Evolutionary conservation across 768 basidiomycete genomes (phyloP).

Genomic region (Mrakia blollopis): DNA sequence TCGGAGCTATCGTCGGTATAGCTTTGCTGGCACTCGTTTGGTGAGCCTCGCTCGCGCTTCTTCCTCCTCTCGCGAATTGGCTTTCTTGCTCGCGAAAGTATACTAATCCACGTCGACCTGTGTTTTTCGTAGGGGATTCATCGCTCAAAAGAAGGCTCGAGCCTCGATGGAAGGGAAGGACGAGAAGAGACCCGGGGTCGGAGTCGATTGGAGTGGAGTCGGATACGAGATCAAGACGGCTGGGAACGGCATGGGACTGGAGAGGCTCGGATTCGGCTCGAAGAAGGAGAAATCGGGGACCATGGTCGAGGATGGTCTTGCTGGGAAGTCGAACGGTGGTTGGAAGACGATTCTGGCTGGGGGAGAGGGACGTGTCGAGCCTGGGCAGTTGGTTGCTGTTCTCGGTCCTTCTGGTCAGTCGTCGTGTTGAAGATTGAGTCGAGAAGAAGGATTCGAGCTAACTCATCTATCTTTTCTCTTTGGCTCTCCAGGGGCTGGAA

Average conservation of each 20-base stretch:
- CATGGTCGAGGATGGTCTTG: not conserved
- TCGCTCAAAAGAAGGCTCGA: slow-evolving; percentile 44
- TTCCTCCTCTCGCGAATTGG: no score
- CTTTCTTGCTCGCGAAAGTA: no score
- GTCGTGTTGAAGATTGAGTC: no score
- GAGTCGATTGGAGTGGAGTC: slow-evolving; percentile 64
- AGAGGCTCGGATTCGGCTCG: not conserved
- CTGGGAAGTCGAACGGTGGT: slow-evolving; percentile 32
- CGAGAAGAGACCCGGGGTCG: slow-evolving; percentile 52
- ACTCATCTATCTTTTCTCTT: not conserved
- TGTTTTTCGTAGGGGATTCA: no score
- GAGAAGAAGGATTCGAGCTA: no score
- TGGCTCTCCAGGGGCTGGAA: slow-evolving; percentile 64
- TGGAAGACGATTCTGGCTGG: slow-evolving; percentile 66
- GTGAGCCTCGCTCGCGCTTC: no score
- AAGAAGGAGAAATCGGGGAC: not conserved
- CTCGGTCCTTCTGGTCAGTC: slow-evolving; percentile 59
- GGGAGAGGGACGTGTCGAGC: slow-evolving; percentile 63
- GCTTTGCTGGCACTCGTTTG: slow-evolving; percentile 56
- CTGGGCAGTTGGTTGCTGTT: slow-evolving; percentile 85
- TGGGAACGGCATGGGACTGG: slow-evolving; percentile 17
- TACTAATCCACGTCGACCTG: no score
- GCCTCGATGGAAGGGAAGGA: slow-evolving; percentile 44
- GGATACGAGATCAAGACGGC: slow-evolving; percentile 55
- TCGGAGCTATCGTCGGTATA: slow-evolving; percentile 54